phyloP scores from a whole-genome alignment of 768 basidiomycete genomes.

The Mycena pura region DNA sequence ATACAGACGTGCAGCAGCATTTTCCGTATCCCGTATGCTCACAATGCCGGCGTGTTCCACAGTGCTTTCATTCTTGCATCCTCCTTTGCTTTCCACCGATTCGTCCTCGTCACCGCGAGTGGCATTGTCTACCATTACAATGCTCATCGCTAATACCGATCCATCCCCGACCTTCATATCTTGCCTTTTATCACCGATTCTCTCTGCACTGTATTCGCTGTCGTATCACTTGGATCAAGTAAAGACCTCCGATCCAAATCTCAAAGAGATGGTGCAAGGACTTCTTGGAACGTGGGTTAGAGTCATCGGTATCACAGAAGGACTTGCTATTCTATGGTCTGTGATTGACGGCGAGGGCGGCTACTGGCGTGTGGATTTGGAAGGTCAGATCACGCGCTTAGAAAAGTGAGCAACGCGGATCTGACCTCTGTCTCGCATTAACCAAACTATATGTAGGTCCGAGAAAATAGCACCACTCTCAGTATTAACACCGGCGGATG shows the following conservation, averaged over 20 bases:
- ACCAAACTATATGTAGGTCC: constrained; percentile 31
- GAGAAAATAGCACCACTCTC: constrained; percentile 38
- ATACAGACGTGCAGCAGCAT: constrained; percentile 69
- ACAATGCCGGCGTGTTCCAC: constrained; percentile 43
- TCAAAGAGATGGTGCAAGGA: constrained; percentile 64
- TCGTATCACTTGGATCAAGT: constrained; percentile 56
- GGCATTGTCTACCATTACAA: constrained; percentile 58
- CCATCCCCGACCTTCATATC: constrained; percentile 76
- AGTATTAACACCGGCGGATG: constrained; percentile 62
- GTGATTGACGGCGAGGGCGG: constrained; percentile 59
- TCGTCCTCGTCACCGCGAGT: constrained; percentile 38
- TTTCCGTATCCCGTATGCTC: constrained; percentile 72
- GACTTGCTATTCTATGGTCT: constrained; percentile 61
- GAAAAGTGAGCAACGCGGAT: constrained; percentile 48
- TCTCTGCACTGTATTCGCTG: constrained; percentile 71
- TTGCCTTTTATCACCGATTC: constrained; percentile 69
- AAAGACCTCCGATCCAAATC: constrained; percentile 68
- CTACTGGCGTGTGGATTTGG: constrained; percentile 63
- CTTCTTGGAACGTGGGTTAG: constrained; percentile 80
- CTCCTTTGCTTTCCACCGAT: constrained; percentile 47
- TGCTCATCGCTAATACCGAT: constrained; percentile 76
- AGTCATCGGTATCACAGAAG: constrained; percentile 60
- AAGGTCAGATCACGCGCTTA: constrained; percentile 54
- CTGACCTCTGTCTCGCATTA: background rate
- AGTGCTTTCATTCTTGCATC: constrained; percentile 58